phyloP scores from a whole-genome alignment of 2,329 filamentous ascomycete species.

The Neonectria magnoliae region DNA sequence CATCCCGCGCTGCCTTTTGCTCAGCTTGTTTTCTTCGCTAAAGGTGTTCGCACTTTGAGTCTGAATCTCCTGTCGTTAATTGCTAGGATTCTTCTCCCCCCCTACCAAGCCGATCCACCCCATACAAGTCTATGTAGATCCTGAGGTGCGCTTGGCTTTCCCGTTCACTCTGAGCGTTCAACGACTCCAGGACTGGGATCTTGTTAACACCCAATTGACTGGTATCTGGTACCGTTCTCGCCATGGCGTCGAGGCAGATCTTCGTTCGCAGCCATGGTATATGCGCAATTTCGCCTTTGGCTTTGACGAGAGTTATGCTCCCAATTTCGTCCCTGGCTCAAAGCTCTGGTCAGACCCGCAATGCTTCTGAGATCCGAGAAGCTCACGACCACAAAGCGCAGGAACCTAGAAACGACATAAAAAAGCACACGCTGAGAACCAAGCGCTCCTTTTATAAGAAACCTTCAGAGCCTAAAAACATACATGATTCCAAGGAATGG shows the following conservation, averaged over 20 bases:
- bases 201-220: background rate
- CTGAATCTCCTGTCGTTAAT: background rate
- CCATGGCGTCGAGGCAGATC: slow-evolving; percentile 44
- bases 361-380: slow-evolving; percentile 26
- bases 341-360: background rate
- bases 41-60: background rate
- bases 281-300: slow-evolving; percentile 22
- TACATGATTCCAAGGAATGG: slow-evolving; percentile 31
- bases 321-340: background rate
- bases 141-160: background rate
- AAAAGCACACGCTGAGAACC: background rate
- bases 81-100: background rate
- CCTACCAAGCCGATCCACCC: background rate
- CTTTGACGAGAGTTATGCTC: slow-evolving; percentile 17
- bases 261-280: slow-evolving; percentile 36
- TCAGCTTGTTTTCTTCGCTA: background rate
- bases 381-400: background rate
- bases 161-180: background rate
- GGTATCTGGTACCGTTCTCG: too few relatives aligned
- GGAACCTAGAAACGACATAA: background rate
- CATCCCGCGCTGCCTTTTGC: background rate
- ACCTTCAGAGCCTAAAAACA: slow-evolving; percentile 10
- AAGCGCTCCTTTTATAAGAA: background rate
- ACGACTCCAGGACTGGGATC: background rate
- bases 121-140: background rate